Conservation (phyloP, 345 rosid species). For the Melaleuca alternifolia region DNA sequence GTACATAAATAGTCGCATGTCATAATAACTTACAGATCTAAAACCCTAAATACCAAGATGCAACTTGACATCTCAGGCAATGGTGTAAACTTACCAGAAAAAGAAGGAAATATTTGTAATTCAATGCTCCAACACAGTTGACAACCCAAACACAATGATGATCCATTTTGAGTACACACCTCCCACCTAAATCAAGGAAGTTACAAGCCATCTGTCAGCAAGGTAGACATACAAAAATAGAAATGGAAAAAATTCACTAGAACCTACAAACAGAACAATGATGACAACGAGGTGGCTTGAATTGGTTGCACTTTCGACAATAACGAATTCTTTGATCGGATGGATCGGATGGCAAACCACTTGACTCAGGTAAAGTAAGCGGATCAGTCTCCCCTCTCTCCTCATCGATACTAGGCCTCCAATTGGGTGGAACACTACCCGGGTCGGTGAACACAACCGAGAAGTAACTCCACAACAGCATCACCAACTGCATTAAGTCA, state of each 20-base stretch:
- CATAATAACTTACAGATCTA: not conserved
- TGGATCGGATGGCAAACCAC: constrained; percentile 42
- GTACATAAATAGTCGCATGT: not conserved
- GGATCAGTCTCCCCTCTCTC: constrained; percentile 85
- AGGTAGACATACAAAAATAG: not conserved
- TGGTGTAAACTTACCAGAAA: constrained; percentile 61
- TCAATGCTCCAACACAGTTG: constrained; percentile 90
- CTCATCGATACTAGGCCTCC: constrained; percentile 71
- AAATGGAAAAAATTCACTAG: not conserved
- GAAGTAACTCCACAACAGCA: constrained; percentile 96
- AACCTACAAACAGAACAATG: constrained; percentile 95
- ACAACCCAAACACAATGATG: constrained; percentile 99
- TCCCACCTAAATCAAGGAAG: constrained; percentile 55
- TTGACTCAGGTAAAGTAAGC: constrained; percentile 47
- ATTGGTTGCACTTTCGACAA: constrained; percentile 88
- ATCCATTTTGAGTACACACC: constrained; percentile 94
- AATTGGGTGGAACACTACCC: constrained; percentile 81
- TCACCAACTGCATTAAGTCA: constrained; percentile 52
- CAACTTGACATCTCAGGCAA: not conserved
- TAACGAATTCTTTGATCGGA: constrained; percentile 53
- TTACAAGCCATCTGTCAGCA: constrained; percentile 1
- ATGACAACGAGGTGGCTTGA: constrained; percentile 91
- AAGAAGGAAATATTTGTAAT: constrained; percentile 90
- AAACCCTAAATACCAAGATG: not conserved
- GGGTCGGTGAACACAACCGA: constrained; percentile 93